Evolutionary conservation across 805 yeast species (phyloP).

Genomic region (Hanseniaspora meyeri): DNA sequence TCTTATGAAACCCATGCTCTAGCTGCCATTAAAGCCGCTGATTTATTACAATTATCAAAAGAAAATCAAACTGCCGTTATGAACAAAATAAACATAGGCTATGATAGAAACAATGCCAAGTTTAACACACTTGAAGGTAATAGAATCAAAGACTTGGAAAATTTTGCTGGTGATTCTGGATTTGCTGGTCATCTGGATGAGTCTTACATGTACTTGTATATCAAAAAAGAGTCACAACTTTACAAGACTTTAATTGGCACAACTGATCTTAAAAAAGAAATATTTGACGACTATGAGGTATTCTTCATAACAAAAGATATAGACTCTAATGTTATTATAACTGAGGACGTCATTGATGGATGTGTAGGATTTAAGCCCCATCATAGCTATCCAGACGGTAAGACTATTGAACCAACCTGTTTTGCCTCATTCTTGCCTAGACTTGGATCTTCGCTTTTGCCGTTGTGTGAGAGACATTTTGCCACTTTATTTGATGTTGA

Average conservation of each 20-base stretch:
- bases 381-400: conserved; percentile 14
- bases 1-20: conserved; percentile 16
- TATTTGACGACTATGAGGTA: neutral
- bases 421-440: conserved; percentile 35
- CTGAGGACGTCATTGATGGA: conserved; percentile 24
- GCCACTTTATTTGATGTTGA: conserved; percentile 28
- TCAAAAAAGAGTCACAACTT: neutral
- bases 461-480: conserved; percentile 21
- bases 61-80: conserved; percentile 21
- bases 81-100: conserved; percentile 37
- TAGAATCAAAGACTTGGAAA: conserved; percentile 28
- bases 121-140: conserved; percentile 33
- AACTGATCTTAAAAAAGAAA: conserved; percentile 15
- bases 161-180: conserved; percentile 22
- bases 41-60: conserved; percentile 23
- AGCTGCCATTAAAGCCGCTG: conserved; percentile 24
- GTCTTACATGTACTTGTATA: conserved; percentile 22
- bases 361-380: conserved; percentile 29
- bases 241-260: conserved; percentile 17
- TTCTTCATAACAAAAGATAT: neutral
- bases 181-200: conserved; percentile 18
- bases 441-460: conserved; percentile 16
- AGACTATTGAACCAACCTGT: conserved; percentile 37
- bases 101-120: conserved; percentile 35
- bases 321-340: neutral